phyloP scores from a whole-genome alignment of 2,329 filamentous ascomycete genomes.

The Arthrobotrys iridis region DNA sequence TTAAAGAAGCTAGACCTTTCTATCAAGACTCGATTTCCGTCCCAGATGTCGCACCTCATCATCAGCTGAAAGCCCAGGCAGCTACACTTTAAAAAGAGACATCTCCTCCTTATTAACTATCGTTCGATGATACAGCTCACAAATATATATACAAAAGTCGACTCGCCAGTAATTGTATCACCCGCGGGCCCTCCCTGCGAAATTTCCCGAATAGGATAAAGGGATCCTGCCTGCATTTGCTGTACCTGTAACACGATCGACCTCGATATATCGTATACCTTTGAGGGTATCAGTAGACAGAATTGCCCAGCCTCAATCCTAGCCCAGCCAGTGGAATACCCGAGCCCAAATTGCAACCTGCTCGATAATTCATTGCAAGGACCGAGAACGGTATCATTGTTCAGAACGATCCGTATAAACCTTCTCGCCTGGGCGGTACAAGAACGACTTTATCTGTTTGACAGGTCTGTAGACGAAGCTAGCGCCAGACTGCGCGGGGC shows the following conservation, averaged over 20 bases:
- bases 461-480: conserved; percentile 40
- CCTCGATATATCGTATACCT: neutral
- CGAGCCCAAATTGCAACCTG: neutral
- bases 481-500: conserved; percentile 18
- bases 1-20: conserved; percentile 8
- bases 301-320: neutral
- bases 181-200: neutral
- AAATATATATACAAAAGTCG: neutral
- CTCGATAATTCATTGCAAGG: neutral
- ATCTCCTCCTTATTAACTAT: neutral
- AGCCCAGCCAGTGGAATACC: neutral
- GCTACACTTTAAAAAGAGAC: conserved; percentile 36
- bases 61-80: conserved; percentile 34
- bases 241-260: conserved; percentile 31
- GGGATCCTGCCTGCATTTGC: conserved; percentile 20
- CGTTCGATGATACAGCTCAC: conserved; percentile 8
- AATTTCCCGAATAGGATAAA: conserved; percentile 8
- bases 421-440: conserved; percentile 18
- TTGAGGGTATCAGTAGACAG: too few relatives aligned
- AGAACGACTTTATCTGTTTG: conserved; percentile 24
- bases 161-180: conserved; percentile 3
- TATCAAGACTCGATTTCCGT: conserved; percentile 11
- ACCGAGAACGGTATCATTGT: neutral
- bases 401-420: conserved; percentile 1
- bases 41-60: conserved; percentile 8